phyloP scores from a whole-genome alignment of 2,329 filamentous ascomycete genomes.

The Chaetothyriales sp. region DNA sequence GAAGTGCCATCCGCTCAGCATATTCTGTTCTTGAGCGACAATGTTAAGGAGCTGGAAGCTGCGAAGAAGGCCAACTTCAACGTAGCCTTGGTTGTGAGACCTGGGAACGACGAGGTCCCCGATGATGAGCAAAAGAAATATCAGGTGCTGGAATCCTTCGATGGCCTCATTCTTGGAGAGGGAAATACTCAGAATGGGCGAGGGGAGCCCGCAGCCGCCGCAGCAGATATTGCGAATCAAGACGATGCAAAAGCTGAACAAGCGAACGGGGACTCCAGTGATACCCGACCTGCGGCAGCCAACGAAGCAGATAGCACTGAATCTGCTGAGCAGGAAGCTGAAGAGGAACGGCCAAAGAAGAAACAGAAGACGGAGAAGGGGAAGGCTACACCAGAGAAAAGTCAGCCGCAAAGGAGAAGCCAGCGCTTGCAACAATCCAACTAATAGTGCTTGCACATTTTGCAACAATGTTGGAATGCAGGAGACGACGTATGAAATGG shows the following conservation, averaged over 20 bases:
- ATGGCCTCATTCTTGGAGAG: neutral
- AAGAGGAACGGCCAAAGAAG: neutral
- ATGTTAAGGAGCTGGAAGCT: slow-evolving; percentile 11
- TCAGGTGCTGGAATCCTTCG: slow-evolving; percentile 9
- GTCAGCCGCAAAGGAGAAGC: neutral
- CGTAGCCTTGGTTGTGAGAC: slow-evolving; percentile 9
- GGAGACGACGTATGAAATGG: no score
- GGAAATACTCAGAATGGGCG: neutral
- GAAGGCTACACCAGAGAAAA: neutral
- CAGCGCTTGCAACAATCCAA: neutral
- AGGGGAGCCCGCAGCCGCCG: neutral
- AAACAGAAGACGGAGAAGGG: neutral
- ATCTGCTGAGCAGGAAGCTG: neutral
- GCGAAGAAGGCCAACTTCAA: slow-evolving; percentile 9
- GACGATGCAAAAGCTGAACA: neutral
- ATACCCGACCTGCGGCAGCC: neutral
- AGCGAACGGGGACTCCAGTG: neutral
- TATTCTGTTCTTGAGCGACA: slow-evolving; percentile 15
- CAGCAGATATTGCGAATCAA: neutral
- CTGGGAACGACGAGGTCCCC: slow-evolving; percentile 10
- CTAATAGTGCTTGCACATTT: neutral
- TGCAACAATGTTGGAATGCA: neutral
- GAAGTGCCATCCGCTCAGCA: neutral
- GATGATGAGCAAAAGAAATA: slow-evolving; percentile 4
- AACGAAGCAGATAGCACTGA: neutral